These are phyloP conservation scores for Trifolium repens DNA, from an alignment of 306 rosid genomes.

Conservation along the genomic window DNA sequence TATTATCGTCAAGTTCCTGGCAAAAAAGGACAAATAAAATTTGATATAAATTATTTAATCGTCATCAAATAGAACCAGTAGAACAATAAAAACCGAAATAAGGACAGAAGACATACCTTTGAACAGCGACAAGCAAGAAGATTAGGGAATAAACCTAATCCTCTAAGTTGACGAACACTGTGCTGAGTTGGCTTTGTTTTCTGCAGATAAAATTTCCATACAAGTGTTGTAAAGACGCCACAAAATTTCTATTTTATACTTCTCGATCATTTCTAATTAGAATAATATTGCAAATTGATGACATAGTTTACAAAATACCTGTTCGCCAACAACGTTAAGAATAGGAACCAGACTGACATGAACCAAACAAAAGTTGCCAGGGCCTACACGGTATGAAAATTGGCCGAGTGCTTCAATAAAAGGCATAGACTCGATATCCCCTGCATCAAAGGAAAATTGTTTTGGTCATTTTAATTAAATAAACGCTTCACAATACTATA, in stretches of 20 bases:
- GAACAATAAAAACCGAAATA: conserved; percentile 22
- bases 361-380: conserved; percentile 81
- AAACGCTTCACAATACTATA: neutral
- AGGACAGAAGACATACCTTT: conserved; percentile 57
- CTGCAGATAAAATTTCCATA: conserved; percentile 48
- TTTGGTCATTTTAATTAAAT: conserved; percentile 19
- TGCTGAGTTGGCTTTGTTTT: conserved; percentile 95
- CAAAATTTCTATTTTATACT: conserved; percentile 11
- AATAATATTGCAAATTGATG: conserved; percentile 21
- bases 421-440: conserved; percentile 88
- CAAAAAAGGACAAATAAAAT: conserved; percentile 32
- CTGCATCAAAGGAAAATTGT: conserved; percentile 49
- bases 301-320: conserved; percentile 53
- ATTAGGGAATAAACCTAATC: conserved; percentile 82
- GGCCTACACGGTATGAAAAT: conserved; percentile 82
- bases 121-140: conserved; percentile 88
- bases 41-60: conserved; percentile 24
- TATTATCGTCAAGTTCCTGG: conserved; percentile 84
- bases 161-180: conserved; percentile 88
- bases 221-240: conserved; percentile 31
- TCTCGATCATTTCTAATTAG: conserved; percentile 14
- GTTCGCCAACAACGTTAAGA: conserved; percentile 86
- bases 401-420: conserved; percentile 90
- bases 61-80: conserved; percentile 20
- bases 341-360: conserved; percentile 89